phyloP scores from a whole-genome alignment of 179 eudicot species.

The Silene coronaria region DNA sequence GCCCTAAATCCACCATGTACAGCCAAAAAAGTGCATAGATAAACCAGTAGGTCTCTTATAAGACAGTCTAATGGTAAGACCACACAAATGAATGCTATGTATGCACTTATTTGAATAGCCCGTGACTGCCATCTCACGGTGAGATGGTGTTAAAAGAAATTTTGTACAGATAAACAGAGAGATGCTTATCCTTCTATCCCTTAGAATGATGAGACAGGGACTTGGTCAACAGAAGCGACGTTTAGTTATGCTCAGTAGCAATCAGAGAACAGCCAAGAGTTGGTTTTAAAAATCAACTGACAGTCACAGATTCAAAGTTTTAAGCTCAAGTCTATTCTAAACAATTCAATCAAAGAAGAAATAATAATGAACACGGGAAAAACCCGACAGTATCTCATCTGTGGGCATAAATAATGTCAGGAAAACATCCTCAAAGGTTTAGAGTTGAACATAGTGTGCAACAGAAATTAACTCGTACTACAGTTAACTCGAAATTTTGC shows the following conservation, averaged over 20 bases:
- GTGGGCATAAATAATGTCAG: constrained; percentile 7
- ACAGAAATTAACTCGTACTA: constrained; percentile 27
- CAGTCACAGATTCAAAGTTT: neutral
- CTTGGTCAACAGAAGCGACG: neutral
- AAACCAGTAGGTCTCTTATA: neutral
- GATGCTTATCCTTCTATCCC: too few species aligned
- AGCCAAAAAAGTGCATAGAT: neutral
- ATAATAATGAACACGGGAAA: neutral
- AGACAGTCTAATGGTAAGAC: neutral
- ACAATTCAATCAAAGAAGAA: neutral
- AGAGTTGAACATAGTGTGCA: constrained; percentile 23
- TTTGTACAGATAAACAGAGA: too few species aligned
- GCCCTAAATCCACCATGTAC: neutral
- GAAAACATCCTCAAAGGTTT: constrained; percentile 28
- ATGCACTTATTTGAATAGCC: too few species aligned
- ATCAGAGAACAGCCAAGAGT: neutral
- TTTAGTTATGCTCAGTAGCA: neutral
- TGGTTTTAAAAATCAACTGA: neutral
- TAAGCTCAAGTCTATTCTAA: neutral
- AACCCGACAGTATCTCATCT: constrained; percentile 6
- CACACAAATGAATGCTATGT: too few species aligned
- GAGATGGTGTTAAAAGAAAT: too few species aligned
- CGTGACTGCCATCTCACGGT: too few species aligned
- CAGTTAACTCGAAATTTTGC: constrained; percentile 34
- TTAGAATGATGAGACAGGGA: too few species aligned